These are phyloP conservation scores for Parachaetomium inaequale DNA, from an alignment of 495 filamentous ascomycete species.

Conservation along the genomic window DNA sequence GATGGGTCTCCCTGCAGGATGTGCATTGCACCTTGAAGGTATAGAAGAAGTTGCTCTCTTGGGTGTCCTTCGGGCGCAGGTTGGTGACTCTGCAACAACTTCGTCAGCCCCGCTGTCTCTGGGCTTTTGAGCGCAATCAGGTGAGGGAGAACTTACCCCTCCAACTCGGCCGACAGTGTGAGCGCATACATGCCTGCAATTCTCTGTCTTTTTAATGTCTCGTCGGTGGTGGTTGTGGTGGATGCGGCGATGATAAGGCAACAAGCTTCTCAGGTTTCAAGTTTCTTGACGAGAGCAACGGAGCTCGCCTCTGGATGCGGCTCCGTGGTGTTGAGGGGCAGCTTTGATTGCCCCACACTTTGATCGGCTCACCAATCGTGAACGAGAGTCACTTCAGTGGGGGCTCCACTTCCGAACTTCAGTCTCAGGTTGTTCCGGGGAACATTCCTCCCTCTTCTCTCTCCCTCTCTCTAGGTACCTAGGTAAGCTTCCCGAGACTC, in stretches of 20 bases:
- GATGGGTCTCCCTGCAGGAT: slow-evolving; percentile 86
- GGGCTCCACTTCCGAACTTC: background rate
- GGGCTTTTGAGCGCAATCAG: background rate
- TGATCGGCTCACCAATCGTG: background rate
- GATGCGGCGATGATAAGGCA: background rate
- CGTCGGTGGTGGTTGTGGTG: background rate
- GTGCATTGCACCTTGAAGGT: slow-evolving; percentile 96
- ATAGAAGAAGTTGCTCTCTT: slow-evolving; percentile 82
- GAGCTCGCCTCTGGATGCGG: background rate
- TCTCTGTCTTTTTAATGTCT: background rate
- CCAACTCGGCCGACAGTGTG: slow-evolving; percentile 71
- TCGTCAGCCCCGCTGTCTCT: background rate
- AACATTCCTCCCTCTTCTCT: too few relatives aligned
- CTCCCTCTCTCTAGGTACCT: too few relatives aligned
- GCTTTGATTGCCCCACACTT: background rate
- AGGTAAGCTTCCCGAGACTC: too few relatives aligned
- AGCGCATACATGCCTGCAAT: slow-evolving; percentile 65
- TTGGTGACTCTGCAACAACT: slow-evolving; percentile 69
- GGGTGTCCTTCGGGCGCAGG: slow-evolving; percentile 77
- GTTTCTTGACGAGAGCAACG: background rate
- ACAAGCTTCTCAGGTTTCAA: background rate
- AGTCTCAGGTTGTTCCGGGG: too few relatives aligned
- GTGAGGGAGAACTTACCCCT: slow-evolving; percentile 47
- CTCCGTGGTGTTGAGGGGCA: slow-evolving; percentile 8
- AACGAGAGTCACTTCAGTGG: background rate